phyloP scores from a whole-genome alignment of 805 yeast species.

The Candida endomychidarum region DNA sequence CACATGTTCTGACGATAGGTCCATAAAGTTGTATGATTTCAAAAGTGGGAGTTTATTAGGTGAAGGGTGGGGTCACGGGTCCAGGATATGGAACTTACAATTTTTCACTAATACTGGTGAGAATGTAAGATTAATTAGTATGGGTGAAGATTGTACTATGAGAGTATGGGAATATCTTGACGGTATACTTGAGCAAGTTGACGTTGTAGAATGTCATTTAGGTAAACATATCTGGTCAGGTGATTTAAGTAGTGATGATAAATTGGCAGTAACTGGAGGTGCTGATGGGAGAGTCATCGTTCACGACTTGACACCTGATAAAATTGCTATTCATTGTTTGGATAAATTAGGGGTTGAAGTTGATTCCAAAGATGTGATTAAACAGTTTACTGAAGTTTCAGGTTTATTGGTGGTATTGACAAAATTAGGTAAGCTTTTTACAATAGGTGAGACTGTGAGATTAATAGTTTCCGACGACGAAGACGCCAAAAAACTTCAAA shows the following conservation, averaged over 20 bases:
- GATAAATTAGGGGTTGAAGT: slow-evolving; percentile 34
- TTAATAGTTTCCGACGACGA: slow-evolving; percentile 34
- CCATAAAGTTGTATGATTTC: slow-evolving; percentile 74
- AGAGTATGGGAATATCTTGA: slow-evolving; percentile 66
- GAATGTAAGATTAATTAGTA: slow-evolving; percentile 44
- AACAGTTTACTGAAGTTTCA: slow-evolving; percentile 53
- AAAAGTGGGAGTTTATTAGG: slow-evolving; percentile 58
- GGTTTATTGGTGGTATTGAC: slow-evolving; percentile 54
- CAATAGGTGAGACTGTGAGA: slow-evolving; percentile 16
- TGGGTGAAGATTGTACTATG: slow-evolving; percentile 83
- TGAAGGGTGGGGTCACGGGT: slow-evolving; percentile 95
- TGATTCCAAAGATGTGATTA: slow-evolving; percentile 54
- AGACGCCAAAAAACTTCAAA: slow-evolving; percentile 26
- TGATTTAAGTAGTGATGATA: slow-evolving; percentile 44
- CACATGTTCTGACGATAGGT: slow-evolving; percentile 93
- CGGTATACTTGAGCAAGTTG: slow-evolving; percentile 36
- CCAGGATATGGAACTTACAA: slow-evolving; percentile 84
- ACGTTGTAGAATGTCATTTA: slow-evolving; percentile 61
- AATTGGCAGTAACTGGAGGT: slow-evolving; percentile 80
- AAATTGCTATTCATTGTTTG: slow-evolving; percentile 24
- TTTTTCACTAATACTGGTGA: slow-evolving; percentile 44
- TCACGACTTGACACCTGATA: slow-evolving; percentile 46
- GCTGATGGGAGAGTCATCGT: slow-evolving; percentile 84
- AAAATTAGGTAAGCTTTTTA: slow-evolving; percentile 45
- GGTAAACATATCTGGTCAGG: slow-evolving; percentile 91